A percentile compares a stretch with the other conserved stretches of the same genome.
These are phyloP conservation scores for Tricholoma sp. DNA, from an alignment of 768 basidiomycete genomes.

Conservation along the genomic window DNA sequence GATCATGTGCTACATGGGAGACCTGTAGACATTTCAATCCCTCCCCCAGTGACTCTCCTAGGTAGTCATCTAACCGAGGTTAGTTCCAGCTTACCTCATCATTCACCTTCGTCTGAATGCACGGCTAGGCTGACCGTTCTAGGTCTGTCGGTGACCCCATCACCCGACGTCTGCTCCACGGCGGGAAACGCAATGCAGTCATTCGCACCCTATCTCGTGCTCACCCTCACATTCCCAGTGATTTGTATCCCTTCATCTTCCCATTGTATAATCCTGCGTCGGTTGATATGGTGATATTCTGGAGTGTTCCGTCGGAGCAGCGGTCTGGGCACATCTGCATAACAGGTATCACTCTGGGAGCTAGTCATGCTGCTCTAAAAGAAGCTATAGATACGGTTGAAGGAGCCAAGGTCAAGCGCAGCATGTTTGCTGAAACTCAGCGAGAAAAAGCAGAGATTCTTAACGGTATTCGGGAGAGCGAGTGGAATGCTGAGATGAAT, in stretches of 20 bases:
- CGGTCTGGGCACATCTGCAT: slow-evolving; percentile 60
- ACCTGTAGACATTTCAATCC: slow-evolving; percentile 31
- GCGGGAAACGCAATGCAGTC: slow-evolving; percentile 40
- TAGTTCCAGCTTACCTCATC: slow-evolving; percentile 6
- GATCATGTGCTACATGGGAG: slow-evolving; percentile 45
- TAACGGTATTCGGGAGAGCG: slow-evolving; percentile 58
- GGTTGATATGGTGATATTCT: slow-evolving; percentile 72
- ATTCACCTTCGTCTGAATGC: slow-evolving; percentile 1
- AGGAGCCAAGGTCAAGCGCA: slow-evolving; percentile 63
- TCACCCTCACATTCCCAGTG: slow-evolving; percentile 54
- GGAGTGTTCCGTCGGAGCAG: slow-evolving; percentile 59
- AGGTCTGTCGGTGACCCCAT: slow-evolving; percentile 22
- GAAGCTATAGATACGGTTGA: slow-evolving; percentile 57
- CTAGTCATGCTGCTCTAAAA: slow-evolving; percentile 60
- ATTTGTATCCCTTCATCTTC: slow-evolving; percentile 57
- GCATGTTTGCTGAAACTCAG: slow-evolving; percentile 89
- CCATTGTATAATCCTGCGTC: slow-evolving; percentile 73
- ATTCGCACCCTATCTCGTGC: slow-evolving; percentile 29
- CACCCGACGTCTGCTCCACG: slow-evolving; percentile 44
- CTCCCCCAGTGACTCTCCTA: slow-evolving; percentile 50
- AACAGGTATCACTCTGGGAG: slow-evolving; percentile 60
- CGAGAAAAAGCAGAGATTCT: slow-evolving; percentile 66
- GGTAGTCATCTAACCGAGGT: slow-evolving; percentile 48
- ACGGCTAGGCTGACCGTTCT: slow-evolving; percentile 12
- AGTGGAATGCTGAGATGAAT: slow-evolving; percentile 79